These are phyloP conservation scores for Fragilariopsis cylindrus DNA, from an alignment of 108 stramenopile genomes.

Conservation along the genomic window DNA sequence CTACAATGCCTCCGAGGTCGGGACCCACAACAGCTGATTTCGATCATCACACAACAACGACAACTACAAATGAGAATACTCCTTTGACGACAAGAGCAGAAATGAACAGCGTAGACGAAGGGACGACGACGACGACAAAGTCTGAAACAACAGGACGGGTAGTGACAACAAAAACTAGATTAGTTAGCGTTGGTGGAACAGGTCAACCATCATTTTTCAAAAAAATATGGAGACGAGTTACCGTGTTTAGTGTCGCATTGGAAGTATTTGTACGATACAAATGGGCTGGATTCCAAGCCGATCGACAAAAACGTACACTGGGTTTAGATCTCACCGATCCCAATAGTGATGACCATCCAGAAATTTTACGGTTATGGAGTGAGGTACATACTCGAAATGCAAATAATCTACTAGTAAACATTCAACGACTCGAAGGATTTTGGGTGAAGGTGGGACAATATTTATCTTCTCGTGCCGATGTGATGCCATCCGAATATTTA, in stretches of 20 bases:
- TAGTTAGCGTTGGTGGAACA: too few relatives aligned
- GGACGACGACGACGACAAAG: too few relatives aligned
- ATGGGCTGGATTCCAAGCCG: neutral
- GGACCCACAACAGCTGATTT: too few relatives aligned
- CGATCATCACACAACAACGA: too few relatives aligned
- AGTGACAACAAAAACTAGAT: too few relatives aligned
- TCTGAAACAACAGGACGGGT: too few relatives aligned
- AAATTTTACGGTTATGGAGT: constrained; percentile 3
- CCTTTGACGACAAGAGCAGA: too few relatives aligned
- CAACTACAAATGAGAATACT: too few relatives aligned
- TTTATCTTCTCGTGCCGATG: constrained; percentile 49
- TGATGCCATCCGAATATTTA: constrained; percentile 44
- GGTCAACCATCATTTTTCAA: neutral
- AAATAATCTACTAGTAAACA: neutral
- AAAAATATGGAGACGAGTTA: constrained; percentile 13
- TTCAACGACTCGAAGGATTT: constrained; percentile 43
- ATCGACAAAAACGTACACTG: neutral
- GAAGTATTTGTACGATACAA: constrained; percentile 22
- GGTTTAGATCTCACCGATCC: neutral
- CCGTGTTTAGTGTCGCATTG: constrained; percentile 16
- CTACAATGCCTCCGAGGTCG: too few relatives aligned
- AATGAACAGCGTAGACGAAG: too few relatives aligned
- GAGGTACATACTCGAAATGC: constrained; percentile 26
- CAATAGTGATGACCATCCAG: constrained; percentile 20
- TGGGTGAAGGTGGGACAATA: constrained; percentile 68